A percentile compares a stretch with the other conserved stretches of the same genome.
These are phyloP conservation scores for Filosporella fistucella DNA, from an alignment of 495 filamentous ascomycete species.

Conservation along the genomic window DNA sequence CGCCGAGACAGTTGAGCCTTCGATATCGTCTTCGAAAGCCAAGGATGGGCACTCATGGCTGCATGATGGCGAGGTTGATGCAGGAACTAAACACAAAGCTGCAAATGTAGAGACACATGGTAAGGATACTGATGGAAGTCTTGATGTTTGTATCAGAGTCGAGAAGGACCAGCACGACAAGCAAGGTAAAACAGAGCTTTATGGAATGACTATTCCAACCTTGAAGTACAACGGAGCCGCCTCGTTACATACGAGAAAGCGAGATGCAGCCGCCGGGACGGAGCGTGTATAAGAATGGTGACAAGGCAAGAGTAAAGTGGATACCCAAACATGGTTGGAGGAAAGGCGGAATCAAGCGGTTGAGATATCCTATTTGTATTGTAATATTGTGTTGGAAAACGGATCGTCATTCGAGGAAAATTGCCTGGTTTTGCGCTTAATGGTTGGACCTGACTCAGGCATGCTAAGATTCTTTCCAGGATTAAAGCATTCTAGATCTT, in stretches of 20 bases:
- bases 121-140: constrained; percentile 50
- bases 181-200: constrained; percentile 58
- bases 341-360: too few relatives aligned
- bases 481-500: too few relatives aligned
- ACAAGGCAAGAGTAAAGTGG: too few relatives aligned
- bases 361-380: too few relatives aligned
- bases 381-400: too few relatives aligned
- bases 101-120: constrained; percentile 47
- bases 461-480: too few relatives aligned
- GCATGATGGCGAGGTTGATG: constrained; percentile 56
- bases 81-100: constrained; percentile 62
- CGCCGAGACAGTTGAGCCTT: not conserved
- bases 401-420: too few relatives aligned
- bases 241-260: constrained; percentile 10
- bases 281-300: too few relatives aligned
- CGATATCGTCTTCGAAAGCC: not conserved
- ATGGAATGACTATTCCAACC: constrained; percentile 58
- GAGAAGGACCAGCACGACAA: constrained; percentile 66
- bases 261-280: constrained; percentile 11
- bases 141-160: constrained; percentile 65
- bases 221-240: constrained; percentile 27
- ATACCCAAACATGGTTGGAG: too few relatives aligned
- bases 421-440: too few relatives aligned
- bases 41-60: constrained; percentile 64
- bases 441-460: too few relatives aligned